These are phyloP conservation scores for Blastobotrys terrestris DNA, from an alignment of 805 yeast genomes.

Conservation along the genomic window DNA sequence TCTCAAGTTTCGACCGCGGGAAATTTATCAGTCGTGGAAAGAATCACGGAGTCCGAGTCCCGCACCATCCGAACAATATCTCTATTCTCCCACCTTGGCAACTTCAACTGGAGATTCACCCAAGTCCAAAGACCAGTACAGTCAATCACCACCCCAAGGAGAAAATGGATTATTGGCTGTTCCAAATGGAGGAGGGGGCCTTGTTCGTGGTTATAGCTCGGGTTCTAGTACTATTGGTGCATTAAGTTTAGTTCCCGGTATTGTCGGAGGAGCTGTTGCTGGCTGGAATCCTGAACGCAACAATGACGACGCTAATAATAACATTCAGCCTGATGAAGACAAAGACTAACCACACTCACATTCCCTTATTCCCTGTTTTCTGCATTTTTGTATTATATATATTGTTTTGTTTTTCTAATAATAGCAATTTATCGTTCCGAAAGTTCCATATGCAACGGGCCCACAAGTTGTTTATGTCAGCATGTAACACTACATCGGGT, in stretches of 20 bases:
- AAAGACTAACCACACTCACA: neutral
- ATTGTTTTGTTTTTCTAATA: neutral
- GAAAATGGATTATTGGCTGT: conserved; percentile 17
- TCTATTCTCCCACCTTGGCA: conserved; percentile 7
- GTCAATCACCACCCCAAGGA: conserved; percentile 6
- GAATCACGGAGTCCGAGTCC: conserved; percentile 19
- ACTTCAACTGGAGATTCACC: conserved; percentile 6
- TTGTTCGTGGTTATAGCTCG: conserved; percentile 10
- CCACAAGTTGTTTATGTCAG: neutral
- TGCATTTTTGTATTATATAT: neutral
- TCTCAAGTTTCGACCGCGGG: conserved; percentile 23
- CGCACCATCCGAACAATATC: conserved; percentile 11
- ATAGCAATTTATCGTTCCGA: neutral
- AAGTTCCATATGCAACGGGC: neutral
- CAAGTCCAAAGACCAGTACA: conserved; percentile 1
- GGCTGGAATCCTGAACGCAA: conserved; percentile 26
- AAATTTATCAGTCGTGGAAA: conserved; percentile 18
- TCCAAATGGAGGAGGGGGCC: conserved; percentile 11
- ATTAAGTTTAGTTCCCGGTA: conserved; percentile 47
- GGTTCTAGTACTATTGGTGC: conserved; percentile 35
- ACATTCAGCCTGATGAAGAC: neutral
- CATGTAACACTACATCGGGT: too few relatives aligned
- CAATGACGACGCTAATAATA: neutral
- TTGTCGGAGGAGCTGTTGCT: conserved; percentile 53
- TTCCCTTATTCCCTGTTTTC: neutral